Percentiles rank a stretch among this genome's conserved stretches.
phyloP scores from a whole-genome alignment of 2,329 filamentous ascomycete genomes.

The Gaeumannomyces tritici region DNA sequence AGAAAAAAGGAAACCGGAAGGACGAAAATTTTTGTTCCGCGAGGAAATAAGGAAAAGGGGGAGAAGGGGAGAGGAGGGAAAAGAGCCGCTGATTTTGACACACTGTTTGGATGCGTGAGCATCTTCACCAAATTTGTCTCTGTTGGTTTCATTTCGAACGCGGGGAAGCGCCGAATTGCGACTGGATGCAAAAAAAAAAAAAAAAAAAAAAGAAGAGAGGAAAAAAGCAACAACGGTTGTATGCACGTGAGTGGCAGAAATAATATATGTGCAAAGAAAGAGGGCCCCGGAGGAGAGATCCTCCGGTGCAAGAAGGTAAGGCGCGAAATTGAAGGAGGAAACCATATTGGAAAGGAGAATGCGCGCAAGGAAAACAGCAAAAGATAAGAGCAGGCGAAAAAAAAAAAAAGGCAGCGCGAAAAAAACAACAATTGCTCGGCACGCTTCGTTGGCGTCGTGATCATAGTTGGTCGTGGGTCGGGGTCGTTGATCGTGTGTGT shows the following conservation, averaged over 20 bases:
- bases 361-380: background rate
- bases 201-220: constrained; percentile 6
- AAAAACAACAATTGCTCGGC: constrained; percentile 11
- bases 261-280: constrained; percentile 1
- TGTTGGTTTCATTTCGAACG: background rate
- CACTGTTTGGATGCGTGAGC: constrained; percentile 34
- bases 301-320: constrained; percentile 5
- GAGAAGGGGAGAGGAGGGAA: constrained; percentile 9
- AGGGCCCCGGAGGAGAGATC: too few relatives aligned
- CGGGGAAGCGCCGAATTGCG: background rate
- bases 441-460: constrained; percentile 2
- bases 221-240: background rate
- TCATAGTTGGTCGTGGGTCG: background rate
- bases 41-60: constrained; percentile 11
- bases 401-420: background rate
- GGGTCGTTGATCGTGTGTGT: background rate
- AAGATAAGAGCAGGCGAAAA: background rate
- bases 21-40: background rate
- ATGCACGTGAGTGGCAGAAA: constrained; percentile 1
- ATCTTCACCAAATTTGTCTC: constrained; percentile 18
- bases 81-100: constrained; percentile 19
- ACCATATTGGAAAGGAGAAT: background rate
- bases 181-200: background rate
- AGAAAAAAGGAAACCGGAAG: background rate
- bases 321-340: background rate